Evolutionary conservation across 345 rosid species (phyloP).

Genomic region (Lepidium didymum): DNA sequence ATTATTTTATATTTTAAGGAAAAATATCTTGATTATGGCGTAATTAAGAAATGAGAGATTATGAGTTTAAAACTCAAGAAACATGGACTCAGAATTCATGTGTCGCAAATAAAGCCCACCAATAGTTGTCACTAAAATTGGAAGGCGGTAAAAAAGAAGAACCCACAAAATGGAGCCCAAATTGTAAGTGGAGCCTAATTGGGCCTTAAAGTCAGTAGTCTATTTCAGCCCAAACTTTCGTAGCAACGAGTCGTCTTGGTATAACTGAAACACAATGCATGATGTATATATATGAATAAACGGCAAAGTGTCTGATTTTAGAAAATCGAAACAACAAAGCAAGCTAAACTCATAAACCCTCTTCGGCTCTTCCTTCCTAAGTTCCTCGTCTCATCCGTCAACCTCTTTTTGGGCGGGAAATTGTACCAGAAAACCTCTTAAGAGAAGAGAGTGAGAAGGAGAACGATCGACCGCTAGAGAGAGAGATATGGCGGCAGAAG

Average conservation of each 20-base stretch:
- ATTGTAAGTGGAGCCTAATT: not conserved
- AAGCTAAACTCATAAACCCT: not conserved
- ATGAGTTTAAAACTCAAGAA: not conserved
- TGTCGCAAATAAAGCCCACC: not conserved
- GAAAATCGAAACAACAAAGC: not conserved
- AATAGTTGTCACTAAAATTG: not conserved
- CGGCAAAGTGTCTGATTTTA: not conserved
- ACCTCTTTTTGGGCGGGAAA: slow-evolving; percentile 28
- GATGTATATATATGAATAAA: not conserved
- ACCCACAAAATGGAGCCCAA: no score
- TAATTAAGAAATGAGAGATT: not conserved
- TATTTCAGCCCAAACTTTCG: not conserved
- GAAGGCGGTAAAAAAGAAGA: no score
- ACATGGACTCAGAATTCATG: not conserved
- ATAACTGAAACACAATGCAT: not conserved
- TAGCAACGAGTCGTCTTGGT: not conserved
- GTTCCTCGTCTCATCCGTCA: not conserved
- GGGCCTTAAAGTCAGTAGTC: not conserved
- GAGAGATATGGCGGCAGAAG: slow-evolving; percentile 32
- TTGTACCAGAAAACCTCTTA: not conserved
- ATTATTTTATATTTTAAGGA: not conserved
- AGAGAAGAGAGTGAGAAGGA: not conserved
- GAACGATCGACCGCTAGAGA: not conserved
- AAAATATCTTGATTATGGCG: not conserved
- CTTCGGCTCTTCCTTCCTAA: not conserved